Percentiles rank a stretch among this genome's conserved stretches.
phyloP scores from a whole-genome alignment of 306 rosid genomes.

The Ammopiptanthus mongolicus region DNA sequence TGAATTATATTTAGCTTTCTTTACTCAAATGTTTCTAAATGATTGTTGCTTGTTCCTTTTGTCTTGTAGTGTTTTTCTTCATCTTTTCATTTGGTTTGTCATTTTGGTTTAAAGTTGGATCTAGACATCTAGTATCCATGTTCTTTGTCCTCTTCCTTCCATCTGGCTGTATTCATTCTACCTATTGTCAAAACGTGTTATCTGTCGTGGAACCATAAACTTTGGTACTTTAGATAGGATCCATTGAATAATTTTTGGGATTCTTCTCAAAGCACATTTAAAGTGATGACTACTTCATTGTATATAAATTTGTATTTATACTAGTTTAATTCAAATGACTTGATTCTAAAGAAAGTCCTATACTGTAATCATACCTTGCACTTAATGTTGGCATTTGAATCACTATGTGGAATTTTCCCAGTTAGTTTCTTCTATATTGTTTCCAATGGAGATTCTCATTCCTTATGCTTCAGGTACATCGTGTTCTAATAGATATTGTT shows the following conservation, averaged over 20 bases:
- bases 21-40: not conserved
- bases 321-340: not conserved
- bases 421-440: not conserved
- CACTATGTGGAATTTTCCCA: not conserved
- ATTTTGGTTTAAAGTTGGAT: not conserved
- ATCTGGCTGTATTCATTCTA: not conserved
- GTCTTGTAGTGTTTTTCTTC: not conserved
- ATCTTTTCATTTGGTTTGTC: not conserved
- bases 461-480: constrained; percentile 62
- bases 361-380: not conserved
- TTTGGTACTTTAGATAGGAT: not conserved
- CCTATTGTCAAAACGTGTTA: not conserved
- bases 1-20: constrained; percentile 8
- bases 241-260: not conserved
- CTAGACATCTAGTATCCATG: not conserved
- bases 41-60: not conserved
- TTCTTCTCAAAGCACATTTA: not conserved
- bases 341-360: not conserved
- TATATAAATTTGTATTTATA: not conserved
- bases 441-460: constrained; percentile 17
- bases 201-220: not conserved
- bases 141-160: not conserved
- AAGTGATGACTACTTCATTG: not conserved
- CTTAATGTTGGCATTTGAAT: not conserved
- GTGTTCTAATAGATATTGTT: constrained; percentile 83